Percentiles rank a stretch among this genome's conserved stretches.
These are phyloP conservation scores for Iodosphaeria phyllophila DNA, from an alignment of 2,329 filamentous ascomycete genomes.

Conservation along the genomic window DNA sequence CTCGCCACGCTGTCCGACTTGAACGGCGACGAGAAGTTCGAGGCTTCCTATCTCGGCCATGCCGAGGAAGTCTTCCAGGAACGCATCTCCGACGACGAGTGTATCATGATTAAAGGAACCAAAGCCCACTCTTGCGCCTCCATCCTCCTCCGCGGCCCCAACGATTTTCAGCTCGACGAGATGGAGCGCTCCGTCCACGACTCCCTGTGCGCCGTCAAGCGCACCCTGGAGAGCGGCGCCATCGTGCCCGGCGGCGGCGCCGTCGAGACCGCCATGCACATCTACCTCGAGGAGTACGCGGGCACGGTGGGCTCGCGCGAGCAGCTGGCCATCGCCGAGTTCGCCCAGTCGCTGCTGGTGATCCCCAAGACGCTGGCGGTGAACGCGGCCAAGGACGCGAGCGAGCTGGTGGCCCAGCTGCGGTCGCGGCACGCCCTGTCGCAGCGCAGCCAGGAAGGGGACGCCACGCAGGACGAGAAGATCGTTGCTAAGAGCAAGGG, in stretches of 20 bases:
- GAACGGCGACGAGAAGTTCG: constrained; percentile 94
- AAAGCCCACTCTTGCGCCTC: constrained; percentile 89
- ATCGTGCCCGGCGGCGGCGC: constrained; percentile 94
- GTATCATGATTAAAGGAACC: constrained; percentile 89
- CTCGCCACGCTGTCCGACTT: constrained; percentile 88
- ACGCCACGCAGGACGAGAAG: constrained; percentile 73
- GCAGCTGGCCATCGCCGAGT: constrained; percentile 94
- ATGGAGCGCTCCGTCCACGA: constrained; percentile 99
- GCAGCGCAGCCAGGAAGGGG: constrained; percentile 77
- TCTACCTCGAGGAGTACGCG: constrained; percentile 97
- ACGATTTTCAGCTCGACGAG: constrained; percentile 93
- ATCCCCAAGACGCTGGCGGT: constrained; percentile 94
- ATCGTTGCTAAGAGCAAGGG: constrained; percentile 81
- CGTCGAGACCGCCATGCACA: constrained; percentile 96
- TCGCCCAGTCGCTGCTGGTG: constrained; percentile 81
- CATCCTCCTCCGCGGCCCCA: constrained; percentile 85
- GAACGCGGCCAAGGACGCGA: constrained; percentile 92
- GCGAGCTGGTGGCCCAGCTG: constrained; percentile 87
- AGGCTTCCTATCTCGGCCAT: constrained; percentile 70
- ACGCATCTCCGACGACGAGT: constrained; percentile 96
- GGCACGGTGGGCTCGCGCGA: constrained; percentile 93
- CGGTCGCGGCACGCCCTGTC: constrained; percentile 87
- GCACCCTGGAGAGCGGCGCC: constrained; percentile 87
- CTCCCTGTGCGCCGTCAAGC: constrained; percentile 89
- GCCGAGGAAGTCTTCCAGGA: constrained; percentile 97